Evolutionary conservation across 192 early-diverging fungal genomes (phyloP), one percentile per base, ranked within the genome.

Genomic region (Lunasporangiospora selenospora): DNA sequence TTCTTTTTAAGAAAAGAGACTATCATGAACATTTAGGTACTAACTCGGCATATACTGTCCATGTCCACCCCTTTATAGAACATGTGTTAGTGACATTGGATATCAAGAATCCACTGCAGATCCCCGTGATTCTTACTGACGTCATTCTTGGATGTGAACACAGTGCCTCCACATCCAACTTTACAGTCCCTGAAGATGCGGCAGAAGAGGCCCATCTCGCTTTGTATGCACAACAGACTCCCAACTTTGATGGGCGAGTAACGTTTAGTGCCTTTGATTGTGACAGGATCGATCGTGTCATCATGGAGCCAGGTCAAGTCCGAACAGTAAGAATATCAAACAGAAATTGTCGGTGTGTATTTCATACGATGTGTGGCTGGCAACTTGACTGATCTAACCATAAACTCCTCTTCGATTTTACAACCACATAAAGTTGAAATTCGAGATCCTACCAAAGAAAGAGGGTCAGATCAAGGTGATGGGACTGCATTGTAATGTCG

Each of bases 401-500:
- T 23, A 11, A 13, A 5, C 6, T 24, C 24, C n/a, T 6, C 59
- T n/a, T 16, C 75, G 52, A 11, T 59, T 7, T 41, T 11, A 12
- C 4, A 3, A 24, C 32, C 11, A 23, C 18, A 29, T 23, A 18
- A 73, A 91, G 90, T 56, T 93, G 16, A 83, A 83, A 49, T 75
- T 95, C 23, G 76, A 80, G 23, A 67, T 95, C 6, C 77, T 88
- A 36, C 93, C 92, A 10, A 92, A 88, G 52, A 69, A 69, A 23
- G 87, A 92, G 55, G 96, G 97, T 0, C 75, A 80, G 31, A 76
- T 98, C 19, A 63, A 67, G 27, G 81, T 98, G 18, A 39, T 82
- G 33, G 95, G 96, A 8, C 71, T 98, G 12, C 85, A 83, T 29
- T 97, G 90, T 58, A 84, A 85, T 29, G 69, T 99, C 0, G 89